Evolutionary conservation across 805 yeast genomes (phyloP).

Genomic region (Candida coquimbonensis): DNA sequence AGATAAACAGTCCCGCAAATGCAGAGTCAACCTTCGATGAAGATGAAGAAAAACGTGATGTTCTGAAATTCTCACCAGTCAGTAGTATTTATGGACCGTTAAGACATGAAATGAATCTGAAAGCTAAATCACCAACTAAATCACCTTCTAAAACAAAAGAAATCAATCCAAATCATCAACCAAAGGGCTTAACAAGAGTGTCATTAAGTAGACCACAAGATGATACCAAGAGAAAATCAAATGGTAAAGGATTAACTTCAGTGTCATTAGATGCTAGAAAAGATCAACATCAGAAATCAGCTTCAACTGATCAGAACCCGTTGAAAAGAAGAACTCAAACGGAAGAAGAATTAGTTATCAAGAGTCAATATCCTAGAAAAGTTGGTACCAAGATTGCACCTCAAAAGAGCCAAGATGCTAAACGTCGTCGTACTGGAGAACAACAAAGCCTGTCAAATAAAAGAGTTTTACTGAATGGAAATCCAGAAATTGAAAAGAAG

Average conservation of each 20-base stretch:
- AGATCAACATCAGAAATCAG: slow-evolving; percentile 14
- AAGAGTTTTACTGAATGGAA: slow-evolving; percentile 17
- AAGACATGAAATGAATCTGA: slow-evolving; percentile 19
- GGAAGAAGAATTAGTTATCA: slow-evolving; percentile 12
- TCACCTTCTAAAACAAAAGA: slow-evolving; percentile 7
- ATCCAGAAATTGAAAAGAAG: slow-evolving; percentile 1
- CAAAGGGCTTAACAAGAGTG: slow-evolving; percentile 17
- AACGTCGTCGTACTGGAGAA: slow-evolving; percentile 23
- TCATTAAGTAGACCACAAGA: slow-evolving; percentile 18
- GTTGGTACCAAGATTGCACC: slow-evolving; percentile 20
- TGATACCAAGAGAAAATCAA: slow-evolving; percentile 12
- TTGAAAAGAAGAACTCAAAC: slow-evolving; percentile 14
- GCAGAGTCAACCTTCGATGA: slow-evolving; percentile 2
- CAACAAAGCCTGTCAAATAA: slow-evolving; percentile 15
- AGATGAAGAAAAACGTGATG: slow-evolving; percentile 10
- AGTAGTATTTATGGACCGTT: slow-evolving; percentile 22
- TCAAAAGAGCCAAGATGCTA: slow-evolving; percentile 18
- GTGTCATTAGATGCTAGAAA: slow-evolving; percentile 13
- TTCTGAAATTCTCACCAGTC: slow-evolving; percentile 22
- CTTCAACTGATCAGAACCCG: slow-evolving; percentile 9
- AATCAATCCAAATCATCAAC: slow-evolving; percentile 1
- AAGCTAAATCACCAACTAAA: not conserved
- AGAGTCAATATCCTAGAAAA: slow-evolving; percentile 17
- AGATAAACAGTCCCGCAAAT: slow-evolving; percentile 3
- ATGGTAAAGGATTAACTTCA: slow-evolving; percentile 15